phyloP scores from a whole-genome alignment of 352 stramenopile species.

The Phytophthora pisi region DNA sequence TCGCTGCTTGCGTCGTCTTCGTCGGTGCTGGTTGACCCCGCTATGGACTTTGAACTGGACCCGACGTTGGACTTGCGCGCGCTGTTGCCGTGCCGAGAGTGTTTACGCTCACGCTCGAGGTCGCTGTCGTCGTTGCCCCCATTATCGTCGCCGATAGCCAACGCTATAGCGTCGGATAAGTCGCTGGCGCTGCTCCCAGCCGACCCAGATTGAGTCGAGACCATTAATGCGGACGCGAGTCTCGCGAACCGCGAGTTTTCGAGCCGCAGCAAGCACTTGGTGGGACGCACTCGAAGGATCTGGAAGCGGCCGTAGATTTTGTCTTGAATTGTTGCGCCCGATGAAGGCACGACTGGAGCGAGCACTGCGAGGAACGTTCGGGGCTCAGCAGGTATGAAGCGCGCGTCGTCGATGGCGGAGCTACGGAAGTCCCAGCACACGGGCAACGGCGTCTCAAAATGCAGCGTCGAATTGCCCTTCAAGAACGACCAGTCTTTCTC shows the following conservation, averaged over 20 bases:
- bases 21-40: constrained; percentile 9
- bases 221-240: constrained; percentile 27
- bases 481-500: constrained; percentile 67
- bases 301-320: constrained; percentile 74
- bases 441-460: constrained; percentile 48
- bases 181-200: constrained; percentile 31
- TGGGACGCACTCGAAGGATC: constrained; percentile 60
- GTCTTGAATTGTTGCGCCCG: constrained; percentile 64
- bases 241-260: constrained; percentile 59
- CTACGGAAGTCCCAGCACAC: constrained; percentile 78
- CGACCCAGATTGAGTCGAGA: constrained; percentile 10
- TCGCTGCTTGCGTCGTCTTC: constrained; percentile 44
- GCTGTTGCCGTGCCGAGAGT: constrained; percentile 7
- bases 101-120: constrained; percentile 9
- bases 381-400: constrained; percentile 70
- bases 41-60: constrained; percentile 9
- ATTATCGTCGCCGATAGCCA: constrained; percentile 44
- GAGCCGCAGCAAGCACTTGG: constrained; percentile 70
- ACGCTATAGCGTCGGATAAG: constrained; percentile 43
- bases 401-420: constrained; percentile 72
- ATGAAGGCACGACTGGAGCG: constrained; percentile 48
- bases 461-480: constrained; percentile 41
- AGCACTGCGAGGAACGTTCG: constrained; percentile 58
- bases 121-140: constrained; percentile 7
- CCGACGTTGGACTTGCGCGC: constrained; percentile 19